Evolutionary conservation across 73 alveolate species (phyloP).

Genomic region (Uronychia binucleata): DNA sequence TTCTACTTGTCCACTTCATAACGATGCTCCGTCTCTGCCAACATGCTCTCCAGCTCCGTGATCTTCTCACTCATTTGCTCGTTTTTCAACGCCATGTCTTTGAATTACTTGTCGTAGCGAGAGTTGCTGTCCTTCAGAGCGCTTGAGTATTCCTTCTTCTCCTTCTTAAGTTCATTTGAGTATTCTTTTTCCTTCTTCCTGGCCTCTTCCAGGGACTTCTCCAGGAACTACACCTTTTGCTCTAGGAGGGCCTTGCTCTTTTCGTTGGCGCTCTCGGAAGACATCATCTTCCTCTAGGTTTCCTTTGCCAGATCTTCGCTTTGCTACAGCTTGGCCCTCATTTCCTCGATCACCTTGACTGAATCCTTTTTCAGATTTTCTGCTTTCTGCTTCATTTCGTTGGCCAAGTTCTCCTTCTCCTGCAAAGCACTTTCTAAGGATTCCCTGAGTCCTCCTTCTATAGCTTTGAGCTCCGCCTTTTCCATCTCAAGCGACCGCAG

Average conservation of each 20-base stretch:
- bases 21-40: constrained; percentile 13
- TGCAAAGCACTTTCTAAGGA: constrained; percentile 6
- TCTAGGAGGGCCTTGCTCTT: constrained; percentile 44
- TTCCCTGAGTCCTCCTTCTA: constrained; percentile 4
- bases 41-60: constrained; percentile 26
- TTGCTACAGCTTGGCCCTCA: constrained; percentile 8
- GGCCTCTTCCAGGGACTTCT: constrained; percentile 32
- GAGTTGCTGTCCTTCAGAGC: constrained; percentile 13
- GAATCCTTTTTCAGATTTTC: constrained; percentile 8
- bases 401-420: constrained; percentile 2
- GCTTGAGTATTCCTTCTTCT: constrained; percentile 30
- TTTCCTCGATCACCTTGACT: constrained; percentile 1
- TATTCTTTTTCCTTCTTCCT: constrained; percentile 34
- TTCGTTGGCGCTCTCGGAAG: constrained; percentile 16
- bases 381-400: constrained; percentile 1
- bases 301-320: constrained; percentile 12
- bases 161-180: constrained; percentile 22
- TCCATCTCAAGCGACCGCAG: constrained; percentile 3
- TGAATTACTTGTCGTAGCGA: constrained; percentile 45
- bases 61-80: constrained; percentile 34
- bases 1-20: neutral
- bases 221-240: constrained; percentile 49
- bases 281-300: constrained; percentile 1
- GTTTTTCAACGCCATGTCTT: neutral
- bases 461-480: constrained; percentile 41